These are phyloP conservation scores for Mimosa bimucronata DNA, from an alignment of 306 rosid genomes.

Conservation along the genomic window DNA sequence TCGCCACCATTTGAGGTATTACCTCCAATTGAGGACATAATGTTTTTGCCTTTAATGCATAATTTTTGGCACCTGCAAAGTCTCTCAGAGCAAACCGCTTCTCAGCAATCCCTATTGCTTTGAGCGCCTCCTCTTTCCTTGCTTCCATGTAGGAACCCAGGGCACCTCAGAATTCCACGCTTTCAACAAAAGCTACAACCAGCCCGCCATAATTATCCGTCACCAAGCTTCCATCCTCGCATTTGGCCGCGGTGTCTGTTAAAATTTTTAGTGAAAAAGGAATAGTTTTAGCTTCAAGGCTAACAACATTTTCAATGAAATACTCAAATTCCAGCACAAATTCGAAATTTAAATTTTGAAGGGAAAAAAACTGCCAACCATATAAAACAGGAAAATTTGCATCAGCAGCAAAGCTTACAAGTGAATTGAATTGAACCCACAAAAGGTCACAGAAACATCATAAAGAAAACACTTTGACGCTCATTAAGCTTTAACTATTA, in stretches of 20 bases:
- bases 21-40: conserved; percentile 67
- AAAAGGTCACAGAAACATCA: neutral
- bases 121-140: conserved; percentile 54
- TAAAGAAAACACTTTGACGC: neutral
- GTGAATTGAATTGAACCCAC: neutral
- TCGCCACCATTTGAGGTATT: conserved; percentile 66
- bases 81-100: conserved; percentile 59
- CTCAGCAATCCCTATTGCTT: conserved; percentile 65
- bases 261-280: conserved; percentile 31
- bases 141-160: conserved; percentile 57
- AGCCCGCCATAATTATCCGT: conserved; percentile 34
- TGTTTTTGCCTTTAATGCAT: conserved; percentile 58
- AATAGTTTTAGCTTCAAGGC: conserved; percentile 9
- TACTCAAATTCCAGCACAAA: conserved; percentile 8
- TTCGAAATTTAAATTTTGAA: neutral
- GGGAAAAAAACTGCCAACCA: neutral
- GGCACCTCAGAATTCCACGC: conserved; percentile 39
- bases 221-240: conserved; percentile 48
- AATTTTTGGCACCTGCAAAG: conserved; percentile 53
- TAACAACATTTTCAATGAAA: conserved; percentile 18
- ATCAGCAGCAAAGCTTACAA: neutral
- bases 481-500: neutral
- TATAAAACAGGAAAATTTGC: neutral
- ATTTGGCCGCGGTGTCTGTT: conserved; percentile 56
- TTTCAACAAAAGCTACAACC: conserved; percentile 36